These are phyloP conservation scores for Basipetospora chlamydospora DNA, from an alignment of 2,329 filamentous ascomycete species.

Conservation along the genomic window DNA sequence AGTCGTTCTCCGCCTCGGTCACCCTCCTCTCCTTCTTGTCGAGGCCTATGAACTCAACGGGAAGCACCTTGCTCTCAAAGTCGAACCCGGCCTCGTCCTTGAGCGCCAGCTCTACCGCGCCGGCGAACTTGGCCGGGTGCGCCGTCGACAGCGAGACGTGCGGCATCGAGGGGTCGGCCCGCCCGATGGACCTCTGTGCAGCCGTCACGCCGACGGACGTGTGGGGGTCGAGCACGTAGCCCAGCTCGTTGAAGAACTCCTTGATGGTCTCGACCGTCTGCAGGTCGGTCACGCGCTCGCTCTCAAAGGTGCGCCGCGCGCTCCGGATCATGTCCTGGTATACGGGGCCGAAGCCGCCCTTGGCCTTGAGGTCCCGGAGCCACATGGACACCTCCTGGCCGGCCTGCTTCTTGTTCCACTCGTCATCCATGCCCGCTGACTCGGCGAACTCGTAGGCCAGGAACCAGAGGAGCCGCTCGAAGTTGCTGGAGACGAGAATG, in stretches of 20 bases:
- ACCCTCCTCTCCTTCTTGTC: constrained; percentile 64
- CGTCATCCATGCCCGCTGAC: constrained; percentile 44
- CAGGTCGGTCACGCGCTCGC: constrained; percentile 53
- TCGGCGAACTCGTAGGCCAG: constrained; percentile 59
- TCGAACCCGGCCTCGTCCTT: constrained; percentile 56
- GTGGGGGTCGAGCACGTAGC: constrained; percentile 87
- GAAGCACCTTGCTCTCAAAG: constrained; percentile 62
- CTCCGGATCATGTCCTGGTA: constrained; percentile 55
- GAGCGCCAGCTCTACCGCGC: constrained; percentile 69
- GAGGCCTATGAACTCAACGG: constrained; percentile 67
- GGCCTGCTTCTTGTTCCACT: constrained; percentile 52
- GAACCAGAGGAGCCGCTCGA: constrained; percentile 92
- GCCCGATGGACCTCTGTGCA: constrained; percentile 51
- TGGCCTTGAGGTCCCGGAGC: constrained; percentile 64
- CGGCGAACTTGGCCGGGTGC: constrained; percentile 88
- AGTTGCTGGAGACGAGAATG: constrained; percentile 90
- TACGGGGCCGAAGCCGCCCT: constrained; percentile 69
- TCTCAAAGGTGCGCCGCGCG: constrained; percentile 65
- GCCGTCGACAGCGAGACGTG: constrained; percentile 85
- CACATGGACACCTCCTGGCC: constrained; percentile 65
- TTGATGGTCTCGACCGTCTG: constrained; percentile 54
- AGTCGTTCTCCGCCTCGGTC: constrained; percentile 52
- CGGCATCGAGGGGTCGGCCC: constrained; percentile 33
- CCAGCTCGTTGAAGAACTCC: constrained; percentile 39
- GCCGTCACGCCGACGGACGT: constrained; percentile 76